Base-by-base conservation (phyloP, 345 rosid genomes). In the Ceriops zippeliana region DNA sequence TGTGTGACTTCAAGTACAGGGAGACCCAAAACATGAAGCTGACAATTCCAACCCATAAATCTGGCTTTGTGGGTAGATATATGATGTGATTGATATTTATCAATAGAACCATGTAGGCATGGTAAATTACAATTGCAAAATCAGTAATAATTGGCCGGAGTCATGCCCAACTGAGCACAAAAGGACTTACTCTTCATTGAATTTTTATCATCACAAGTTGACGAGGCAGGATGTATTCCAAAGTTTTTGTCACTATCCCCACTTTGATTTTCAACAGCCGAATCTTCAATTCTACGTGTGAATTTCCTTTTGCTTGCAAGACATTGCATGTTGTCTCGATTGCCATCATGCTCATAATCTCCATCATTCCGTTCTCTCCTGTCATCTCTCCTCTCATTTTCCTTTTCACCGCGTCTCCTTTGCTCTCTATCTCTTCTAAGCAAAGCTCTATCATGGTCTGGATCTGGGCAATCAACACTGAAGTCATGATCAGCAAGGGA, bases 381-480 rank as follows among this genome's bases (percentile, higher is more conserved):
- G 24, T 86, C 96, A 63, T 89, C 97, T 76, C 81, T 89, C 74
- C 83, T 83, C 42, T 89, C 96, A 75, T 78, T 86, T 67, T 81
- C 92, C 63, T 86, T 88, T 70, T 88, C 96, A 74, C 83, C 82
- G 54, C 80, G 88, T 74, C 89, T 85, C 32, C 89, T 66, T 56
- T 82, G 91, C 64, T 95, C 99, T 81, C 81, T 90, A 65, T 82
- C 89, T 56, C 76, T 78, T 80, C 83, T 90, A 52, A 78, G 58
- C 75, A 80, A 57, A 51, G 79, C 76, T 69, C 83, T 84, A 34
- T 86, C 89, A 64, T 83, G 83, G 71, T 91, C 98, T 52, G 76
- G 69, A 70, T 91, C 91, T 52, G 77, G 83, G 58, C 81, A 83
- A 47, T 90, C 97, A 30, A 75, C 85, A 58, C 87, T 85, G 67